Conservation (phyloP, 306 rosid genomes). For the Corylus avellana region DNA sequence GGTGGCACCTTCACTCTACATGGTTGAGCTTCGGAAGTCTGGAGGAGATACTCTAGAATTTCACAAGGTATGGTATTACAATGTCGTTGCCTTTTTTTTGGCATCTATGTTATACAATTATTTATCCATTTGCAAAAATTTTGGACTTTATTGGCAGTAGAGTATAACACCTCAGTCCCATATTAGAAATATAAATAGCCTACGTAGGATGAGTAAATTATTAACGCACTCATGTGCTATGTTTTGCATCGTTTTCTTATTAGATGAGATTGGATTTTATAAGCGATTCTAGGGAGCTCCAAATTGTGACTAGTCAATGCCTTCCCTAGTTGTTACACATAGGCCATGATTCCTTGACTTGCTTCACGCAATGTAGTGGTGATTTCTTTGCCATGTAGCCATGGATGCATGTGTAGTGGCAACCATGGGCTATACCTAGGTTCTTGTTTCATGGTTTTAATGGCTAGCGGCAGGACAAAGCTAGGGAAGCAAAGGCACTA, state of each 20-base stretch:
- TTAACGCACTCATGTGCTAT: too few species aligned
- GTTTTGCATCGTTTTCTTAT: too few species aligned
- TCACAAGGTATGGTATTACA: conserved; percentile 56
- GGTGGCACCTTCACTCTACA: conserved; percentile 89
- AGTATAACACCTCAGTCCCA: too few species aligned
- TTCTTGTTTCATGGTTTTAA: not conserved
- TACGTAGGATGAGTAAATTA: too few species aligned
- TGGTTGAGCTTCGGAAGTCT: conserved; percentile 91
- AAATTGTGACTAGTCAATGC: too few species aligned
- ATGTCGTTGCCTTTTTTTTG: not conserved
- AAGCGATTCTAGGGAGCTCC: too few species aligned
- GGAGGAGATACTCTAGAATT: conserved; percentile 94
- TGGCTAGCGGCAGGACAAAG: not conserved
- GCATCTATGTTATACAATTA: not conserved
- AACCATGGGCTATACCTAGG: not conserved
- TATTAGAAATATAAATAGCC: too few species aligned
- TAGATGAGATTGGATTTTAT: too few species aligned
- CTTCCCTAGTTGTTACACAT: too few species aligned
- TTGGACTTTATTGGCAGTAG: not conserved
- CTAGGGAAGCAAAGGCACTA: not conserved
- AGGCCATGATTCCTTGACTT: not conserved
- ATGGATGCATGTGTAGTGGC: not conserved
- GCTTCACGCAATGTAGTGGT: not conserved
- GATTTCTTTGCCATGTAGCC: not conserved
- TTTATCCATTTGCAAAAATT: not conserved